These are phyloP conservation scores for Phaeotremella fagi DNA, from an alignment of 768 basidiomycete species.

Conservation along the genomic window DNA sequence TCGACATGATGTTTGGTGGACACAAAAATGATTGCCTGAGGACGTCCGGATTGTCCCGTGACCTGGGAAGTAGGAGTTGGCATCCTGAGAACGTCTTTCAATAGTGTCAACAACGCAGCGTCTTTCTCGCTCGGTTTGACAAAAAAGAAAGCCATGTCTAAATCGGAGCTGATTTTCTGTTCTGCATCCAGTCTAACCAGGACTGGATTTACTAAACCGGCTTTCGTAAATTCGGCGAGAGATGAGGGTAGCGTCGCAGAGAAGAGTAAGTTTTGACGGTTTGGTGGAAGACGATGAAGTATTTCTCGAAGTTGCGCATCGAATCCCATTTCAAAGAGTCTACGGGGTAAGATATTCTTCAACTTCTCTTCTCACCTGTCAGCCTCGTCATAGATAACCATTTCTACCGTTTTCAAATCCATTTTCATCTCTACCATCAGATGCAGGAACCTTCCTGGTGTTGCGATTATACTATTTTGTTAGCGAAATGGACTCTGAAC, in stretches of 20 bases:
- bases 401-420: conserved; percentile 78
- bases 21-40: conserved; percentile 86
- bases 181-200: conserved; percentile 95
- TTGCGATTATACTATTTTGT: conserved; percentile 96
- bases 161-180: conserved; percentile 87
- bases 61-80: not conserved
- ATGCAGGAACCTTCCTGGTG: conserved; percentile 95
- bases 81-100: conserved; percentile 86
- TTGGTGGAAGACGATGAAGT: conserved; percentile 74
- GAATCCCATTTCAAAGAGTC: conserved; percentile 96
- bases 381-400: conserved; percentile 94
- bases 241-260: conserved; percentile 95
- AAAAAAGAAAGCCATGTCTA: conserved; percentile 90
- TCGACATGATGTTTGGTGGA: conserved; percentile 99
- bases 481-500: conserved; percentile 11
- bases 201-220: conserved; percentile 81
- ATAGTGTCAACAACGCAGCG: conserved; percentile 73
- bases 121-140: conserved; percentile 92
- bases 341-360: conserved; percentile 9
- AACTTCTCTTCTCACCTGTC: conserved; percentile 57
- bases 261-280: conserved; percentile 88
- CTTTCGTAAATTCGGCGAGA: conserved; percentile 97
- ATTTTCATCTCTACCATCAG: conserved; percentile 94
- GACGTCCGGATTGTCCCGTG: conserved; percentile 47
- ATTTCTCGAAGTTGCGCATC: conserved; percentile 87